Evolutionary conservation across 202 grass and related monocot genomes (phyloP), one percentile per base, ranked within the genome.

Genomic region (Zizania palustris): DNA sequence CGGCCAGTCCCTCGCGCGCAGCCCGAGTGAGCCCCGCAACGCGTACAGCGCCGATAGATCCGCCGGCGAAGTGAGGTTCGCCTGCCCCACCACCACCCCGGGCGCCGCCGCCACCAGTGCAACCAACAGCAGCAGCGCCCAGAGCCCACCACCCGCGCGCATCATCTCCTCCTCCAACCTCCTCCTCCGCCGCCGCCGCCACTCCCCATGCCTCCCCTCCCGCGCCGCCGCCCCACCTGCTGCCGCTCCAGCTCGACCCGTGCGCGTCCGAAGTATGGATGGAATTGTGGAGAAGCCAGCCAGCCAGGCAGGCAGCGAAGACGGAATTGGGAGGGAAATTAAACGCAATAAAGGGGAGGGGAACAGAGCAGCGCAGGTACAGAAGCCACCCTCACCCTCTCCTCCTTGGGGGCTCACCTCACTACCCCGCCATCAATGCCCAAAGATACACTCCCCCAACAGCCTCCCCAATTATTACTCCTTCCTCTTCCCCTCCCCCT

Each of bases 1-100:
- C 54, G 89, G 96, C 96, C 96, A 98, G 82, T 98, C 91, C n/a
- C 91, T 76, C 9, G 96, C 91, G 35, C 96, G 87, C 5, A 98
- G 84, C 5, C 95, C 95, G 35, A 98, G 95, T 49, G 95, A 90
- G 33, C 74, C 85, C 1, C 95, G 89, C 61, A 98, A 87, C 56
- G 80, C 63, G 87, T 98, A 98, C 3, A 98, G 80, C 54, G 77
- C 91, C 3, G 62, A 67, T 69, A 98, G 87, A 88, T 98, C 95
- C 74, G 87, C 54, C 18, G 19, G 53, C 69, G 91, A 98, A n/a
- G 63, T 80, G 13, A 98, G 83, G 62, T 10, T 73, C 77, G 60
- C 45, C 59, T 86, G 78, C 50, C 34, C 82, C 16, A 60, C 61
- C 60, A 45, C 84, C 65, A 49, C 62, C 36, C 51, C 42, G 63